These are phyloP conservation scores for Podospora sp. DNA, from an alignment of 495 filamentous ascomycete species.

Conservation along the genomic window DNA sequence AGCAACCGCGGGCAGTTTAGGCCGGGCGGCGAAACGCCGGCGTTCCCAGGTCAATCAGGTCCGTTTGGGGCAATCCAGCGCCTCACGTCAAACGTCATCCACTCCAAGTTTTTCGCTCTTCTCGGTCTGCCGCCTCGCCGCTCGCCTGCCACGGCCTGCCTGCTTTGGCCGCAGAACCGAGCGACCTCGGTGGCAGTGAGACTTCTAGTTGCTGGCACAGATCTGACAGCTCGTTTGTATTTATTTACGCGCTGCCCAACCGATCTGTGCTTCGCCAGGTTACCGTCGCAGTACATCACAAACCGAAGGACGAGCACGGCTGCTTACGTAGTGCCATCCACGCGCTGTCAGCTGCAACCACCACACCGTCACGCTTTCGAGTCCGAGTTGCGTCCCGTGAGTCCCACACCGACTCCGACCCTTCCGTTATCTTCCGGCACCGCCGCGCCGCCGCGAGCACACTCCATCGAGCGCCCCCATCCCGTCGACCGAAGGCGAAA, in stretches of 20 bases:
- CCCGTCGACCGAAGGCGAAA: not conserved
- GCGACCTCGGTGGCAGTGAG: not conserved
- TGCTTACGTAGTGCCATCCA: conserved; percentile 12
- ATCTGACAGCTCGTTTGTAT: conserved; percentile 18
- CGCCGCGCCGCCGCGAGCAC: not conserved
- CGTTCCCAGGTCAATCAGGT: conserved; percentile 14
- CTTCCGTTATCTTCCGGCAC: conserved; percentile 15
- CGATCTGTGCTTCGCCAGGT: not conserved
- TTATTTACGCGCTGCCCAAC: conserved; percentile 9
- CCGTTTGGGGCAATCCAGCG: conserved; percentile 4
- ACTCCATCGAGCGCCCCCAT: not conserved
- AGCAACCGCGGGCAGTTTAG: not conserved
- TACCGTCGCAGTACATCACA: not conserved
- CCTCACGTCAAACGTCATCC: conserved; percentile 17
- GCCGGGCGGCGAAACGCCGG: conserved; percentile 3
- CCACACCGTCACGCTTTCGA: conserved; percentile 10
- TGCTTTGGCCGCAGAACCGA: conserved; percentile 13
- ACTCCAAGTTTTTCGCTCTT: conserved; percentile 17
- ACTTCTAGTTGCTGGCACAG: not conserved
- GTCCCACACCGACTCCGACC: not conserved
- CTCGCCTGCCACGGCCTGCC: conserved; percentile 5
- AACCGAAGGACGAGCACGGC: not conserved
- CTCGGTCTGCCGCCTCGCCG: not conserved
- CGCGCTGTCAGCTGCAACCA: conserved; percentile 14
- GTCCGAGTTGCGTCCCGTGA: not conserved